Percentiles rank a stretch among this genome's conserved stretches.
These are phyloP conservation scores for Zymoseptoria brevis DNA, from an alignment of 2,329 filamentous ascomycete species.

Conservation along the genomic window DNA sequence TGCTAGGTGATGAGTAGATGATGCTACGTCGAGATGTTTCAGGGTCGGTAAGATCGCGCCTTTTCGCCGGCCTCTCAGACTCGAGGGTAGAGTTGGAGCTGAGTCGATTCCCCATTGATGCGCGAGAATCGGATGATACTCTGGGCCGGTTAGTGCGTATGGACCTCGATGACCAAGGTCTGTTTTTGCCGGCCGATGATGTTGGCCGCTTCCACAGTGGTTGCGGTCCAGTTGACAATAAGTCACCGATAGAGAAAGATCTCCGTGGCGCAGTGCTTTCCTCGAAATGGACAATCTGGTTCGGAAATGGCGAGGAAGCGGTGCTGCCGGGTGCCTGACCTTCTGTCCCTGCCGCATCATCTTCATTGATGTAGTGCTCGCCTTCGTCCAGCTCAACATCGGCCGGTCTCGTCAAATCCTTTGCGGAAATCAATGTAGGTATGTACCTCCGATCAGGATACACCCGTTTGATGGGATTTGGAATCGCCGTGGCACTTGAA, in stretches of 20 bases:
- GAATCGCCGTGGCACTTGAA: constrained; percentile 26
- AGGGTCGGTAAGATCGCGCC: constrained; percentile 31
- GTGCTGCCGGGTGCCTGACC: constrained; percentile 13
- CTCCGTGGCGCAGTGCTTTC: constrained; percentile 32
- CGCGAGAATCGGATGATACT: constrained; percentile 25
- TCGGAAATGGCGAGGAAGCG: constrained; percentile 22
- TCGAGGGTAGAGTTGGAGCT: constrained; percentile 31
- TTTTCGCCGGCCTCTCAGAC: constrained; percentile 28
- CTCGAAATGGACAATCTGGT: constrained; percentile 12
- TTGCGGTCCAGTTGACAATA: constrained; percentile 32
- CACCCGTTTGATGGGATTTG: constrained; percentile 31
- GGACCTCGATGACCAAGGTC: constrained; percentile 20
- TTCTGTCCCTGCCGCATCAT: constrained; percentile 6
- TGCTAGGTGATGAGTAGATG: constrained; percentile 21
- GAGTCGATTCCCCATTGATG: constrained; percentile 32
- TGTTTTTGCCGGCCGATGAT: constrained; percentile 28
- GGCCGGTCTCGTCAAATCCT: constrained; percentile 18
- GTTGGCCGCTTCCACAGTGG: constrained; percentile 31
- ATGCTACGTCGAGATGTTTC: constrained; percentile 18
- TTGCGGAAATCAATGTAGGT: constrained; percentile 26
- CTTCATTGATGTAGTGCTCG: constrained; percentile 12
- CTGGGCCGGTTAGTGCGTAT: constrained; percentile 21
- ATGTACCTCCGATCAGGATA: constrained; percentile 30
- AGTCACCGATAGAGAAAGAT: constrained; percentile 45
- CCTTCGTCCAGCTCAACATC: constrained; percentile 23